Conservation (phyloP, 2,329 filamentous ascomycete species). For the Alternaria arborescens region DNA sequence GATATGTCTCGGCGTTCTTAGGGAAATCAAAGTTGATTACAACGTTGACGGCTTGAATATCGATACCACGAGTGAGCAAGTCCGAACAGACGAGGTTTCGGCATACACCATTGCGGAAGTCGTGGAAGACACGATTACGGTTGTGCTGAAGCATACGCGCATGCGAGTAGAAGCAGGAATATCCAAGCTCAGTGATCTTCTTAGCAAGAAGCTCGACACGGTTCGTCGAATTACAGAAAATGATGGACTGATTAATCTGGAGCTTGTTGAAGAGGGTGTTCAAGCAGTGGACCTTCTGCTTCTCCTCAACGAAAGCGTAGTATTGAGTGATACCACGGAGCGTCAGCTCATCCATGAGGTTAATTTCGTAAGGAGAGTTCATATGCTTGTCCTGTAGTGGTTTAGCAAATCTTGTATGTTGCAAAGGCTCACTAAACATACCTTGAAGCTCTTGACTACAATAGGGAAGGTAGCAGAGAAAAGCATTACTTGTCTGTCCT, state of each 20-base stretch:
- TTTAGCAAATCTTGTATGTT: constrained; percentile 15
- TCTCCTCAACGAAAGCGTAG: constrained; percentile 99
- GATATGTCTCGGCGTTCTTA: constrained; percentile 98
- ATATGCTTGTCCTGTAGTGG: constrained; percentile 84
- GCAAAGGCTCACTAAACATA: constrained; percentile 28
- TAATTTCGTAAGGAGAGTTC: constrained; percentile 96
- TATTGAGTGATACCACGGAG: constrained; percentile 98
- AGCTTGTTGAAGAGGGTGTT: constrained; percentile 99
- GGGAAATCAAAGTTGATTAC: constrained; percentile 99
- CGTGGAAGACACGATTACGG: constrained; percentile 98
- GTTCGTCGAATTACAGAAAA: constrained; percentile 99
- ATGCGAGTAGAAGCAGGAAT: constrained; percentile 99
- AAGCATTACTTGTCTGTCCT: constrained; percentile 98
- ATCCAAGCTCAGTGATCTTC: constrained; percentile 98
- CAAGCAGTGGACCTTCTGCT: constrained; percentile 98
- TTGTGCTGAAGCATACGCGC: constrained; percentile 97
- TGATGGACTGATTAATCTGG: constrained; percentile 99
- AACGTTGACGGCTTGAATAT: constrained; percentile 98
- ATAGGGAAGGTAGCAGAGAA: constrained; percentile 98
- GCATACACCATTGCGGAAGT: constrained; percentile 97
- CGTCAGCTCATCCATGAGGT: constrained; percentile 98
- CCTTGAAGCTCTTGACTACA: constrained; percentile 94
- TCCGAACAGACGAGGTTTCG: constrained; percentile 98
- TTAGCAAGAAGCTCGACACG: constrained; percentile 96
- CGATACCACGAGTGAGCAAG: constrained; percentile 95